Percentiles rank a stretch among this genome's conserved stretches.
Evolutionary conservation across 805 yeast genomes (phyloP).

Genomic region (Wickerhamomyces ciferrii): DNA sequence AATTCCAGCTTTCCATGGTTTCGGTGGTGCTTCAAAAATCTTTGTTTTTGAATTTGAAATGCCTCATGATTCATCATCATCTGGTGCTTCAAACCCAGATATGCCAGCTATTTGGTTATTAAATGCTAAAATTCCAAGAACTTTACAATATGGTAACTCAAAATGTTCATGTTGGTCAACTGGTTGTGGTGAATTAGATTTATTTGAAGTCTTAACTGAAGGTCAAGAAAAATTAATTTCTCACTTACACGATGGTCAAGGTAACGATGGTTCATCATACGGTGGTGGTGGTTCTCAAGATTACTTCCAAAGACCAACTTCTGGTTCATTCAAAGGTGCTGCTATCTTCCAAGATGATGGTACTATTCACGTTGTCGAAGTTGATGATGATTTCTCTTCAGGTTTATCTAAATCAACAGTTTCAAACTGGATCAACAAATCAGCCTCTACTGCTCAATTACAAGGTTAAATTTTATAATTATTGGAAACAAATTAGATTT

Average conservation of each 20-base stretch:
- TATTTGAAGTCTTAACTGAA: slow-evolving; percentile 78
- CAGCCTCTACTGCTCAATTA: neutral
- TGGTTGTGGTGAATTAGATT: slow-evolving; percentile 97
- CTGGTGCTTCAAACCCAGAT: slow-evolving; percentile 62
- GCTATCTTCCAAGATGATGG: slow-evolving; percentile 64
- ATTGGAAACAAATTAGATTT: neutral
- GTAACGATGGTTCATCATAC: slow-evolving; percentile 43
- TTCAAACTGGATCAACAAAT: slow-evolving; percentile 4
- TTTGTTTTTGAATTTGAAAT: slow-evolving; percentile 91
- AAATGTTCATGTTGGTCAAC: slow-evolving; percentile 93
- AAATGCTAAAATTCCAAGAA: slow-evolving; percentile 95
- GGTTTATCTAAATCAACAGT: slow-evolving; percentile 55
- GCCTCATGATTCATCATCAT: slow-evolving; percentile 59
- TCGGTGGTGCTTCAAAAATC: slow-evolving; percentile 77
- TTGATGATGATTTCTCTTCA: slow-evolving; percentile 54
- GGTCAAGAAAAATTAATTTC: slow-evolving; percentile 75
- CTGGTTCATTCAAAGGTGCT: slow-evolving; percentile 80
- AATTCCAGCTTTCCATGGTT: slow-evolving; percentile 93
- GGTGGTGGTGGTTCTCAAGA: slow-evolving; percentile 90
- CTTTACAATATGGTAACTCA: slow-evolving; percentile 83
- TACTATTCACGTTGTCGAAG: slow-evolving; percentile 51
- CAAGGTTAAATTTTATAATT: neutral
- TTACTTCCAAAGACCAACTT: slow-evolving; percentile 83
- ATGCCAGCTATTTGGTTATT: slow-evolving; percentile 99
- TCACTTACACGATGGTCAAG: slow-evolving; percentile 84